phyloP scores from a whole-genome alignment of 2,329 filamentous ascomycete genomes.

The Leptographium flavum region DNA sequence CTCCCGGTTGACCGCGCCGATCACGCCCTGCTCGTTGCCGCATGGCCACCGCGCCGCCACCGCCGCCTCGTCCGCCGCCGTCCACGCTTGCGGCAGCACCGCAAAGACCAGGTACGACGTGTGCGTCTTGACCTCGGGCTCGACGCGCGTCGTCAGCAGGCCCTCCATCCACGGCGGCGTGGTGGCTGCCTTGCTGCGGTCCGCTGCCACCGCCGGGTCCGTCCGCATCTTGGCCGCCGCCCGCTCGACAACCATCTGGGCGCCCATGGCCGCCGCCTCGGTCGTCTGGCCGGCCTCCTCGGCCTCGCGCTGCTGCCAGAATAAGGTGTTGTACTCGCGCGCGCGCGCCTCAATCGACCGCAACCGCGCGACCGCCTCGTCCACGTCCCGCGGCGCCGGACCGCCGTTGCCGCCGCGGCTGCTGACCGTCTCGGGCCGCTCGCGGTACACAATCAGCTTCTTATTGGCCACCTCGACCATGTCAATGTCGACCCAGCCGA shows the following conservation, averaged over 20 bases:
- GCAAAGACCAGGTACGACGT: slow-evolving; percentile 97
- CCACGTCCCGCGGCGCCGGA: slow-evolving; percentile 55
- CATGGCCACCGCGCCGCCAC: slow-evolving; percentile 52
- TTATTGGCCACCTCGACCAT: slow-evolving; percentile 83
- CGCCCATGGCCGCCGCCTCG: neutral
- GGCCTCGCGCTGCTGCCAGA: slow-evolving; percentile 7
- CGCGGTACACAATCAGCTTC: slow-evolving; percentile 67
- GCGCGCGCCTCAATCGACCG: slow-evolving; percentile 58
- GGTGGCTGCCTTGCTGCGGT: neutral
- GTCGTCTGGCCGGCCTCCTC: slow-evolving; percentile 1
- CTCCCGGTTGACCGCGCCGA: slow-evolving; percentile 38
- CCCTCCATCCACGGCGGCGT: slow-evolving; percentile 51
- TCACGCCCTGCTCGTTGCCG: slow-evolving; percentile 34
- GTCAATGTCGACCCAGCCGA: slow-evolving; percentile 82
- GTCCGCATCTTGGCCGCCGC: slow-evolving; percentile 25
- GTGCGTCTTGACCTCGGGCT: slow-evolving; percentile 85
- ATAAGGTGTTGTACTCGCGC: slow-evolving; percentile 36
- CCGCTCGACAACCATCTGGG: slow-evolving; percentile 4
- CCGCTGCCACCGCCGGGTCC: neutral
- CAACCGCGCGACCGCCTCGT: slow-evolving; percentile 62
- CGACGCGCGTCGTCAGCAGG: slow-evolving; percentile 62
- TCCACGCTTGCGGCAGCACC: slow-evolving; percentile 75
- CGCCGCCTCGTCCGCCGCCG: slow-evolving; percentile 60
- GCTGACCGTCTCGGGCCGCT: slow-evolving; percentile 57
- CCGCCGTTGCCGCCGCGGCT: slow-evolving; percentile 46